Base-by-base conservation (phyloP, 148 eudicot species). In the Camellia granthamiana region DNA sequence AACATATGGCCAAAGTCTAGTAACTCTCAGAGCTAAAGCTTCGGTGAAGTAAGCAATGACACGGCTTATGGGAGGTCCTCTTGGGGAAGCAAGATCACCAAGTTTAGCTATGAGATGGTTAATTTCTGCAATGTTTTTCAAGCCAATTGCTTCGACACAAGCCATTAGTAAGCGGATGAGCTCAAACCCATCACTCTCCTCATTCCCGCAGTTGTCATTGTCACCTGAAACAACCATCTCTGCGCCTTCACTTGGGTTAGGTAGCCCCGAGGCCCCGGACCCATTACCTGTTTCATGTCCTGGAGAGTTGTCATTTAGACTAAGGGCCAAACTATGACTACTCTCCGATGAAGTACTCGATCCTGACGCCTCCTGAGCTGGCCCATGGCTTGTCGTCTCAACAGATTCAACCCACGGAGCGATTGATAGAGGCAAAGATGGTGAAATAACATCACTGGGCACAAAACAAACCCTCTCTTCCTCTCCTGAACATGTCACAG, bases 21-120 rank as follows among this genome's bases (percentile, higher is more conserved):
- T 84, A 21, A 90, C 92, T 67, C 99, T 82, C 67, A 93, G 71
- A 21, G 95, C 92, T 65, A 96, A 81, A 8, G 98, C 97, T 77
- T 96, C 99, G 0, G 97, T 92, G 83, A 87, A 96, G 84, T 96
- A 96, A 44, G 99, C 90, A 4, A 83, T 78, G 12, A 96, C 85
- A 10, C 99, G 98, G 66, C 87, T 84, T 8, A 93, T 82, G 0
- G 95, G 77, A 19, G 98, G 88, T 21, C 91, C 94, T 75, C 82
- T 89, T 2, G 99, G 98, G 65, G 97, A 92, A 75, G 99, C 93
- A n/a, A 84, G 85, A 13, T 91, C 95, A 3, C 99, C 99, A 46
- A 96, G 79, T 80, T 84, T 90, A 46, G 94, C 85, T 44, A 92
- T 84, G 77, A 81, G 91, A 77, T 93, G 92, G 79, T 84, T 85